Evolutionary conservation across 352 stramenopile species (phyloP).

Genomic region (Pythium aristosporum): DNA sequence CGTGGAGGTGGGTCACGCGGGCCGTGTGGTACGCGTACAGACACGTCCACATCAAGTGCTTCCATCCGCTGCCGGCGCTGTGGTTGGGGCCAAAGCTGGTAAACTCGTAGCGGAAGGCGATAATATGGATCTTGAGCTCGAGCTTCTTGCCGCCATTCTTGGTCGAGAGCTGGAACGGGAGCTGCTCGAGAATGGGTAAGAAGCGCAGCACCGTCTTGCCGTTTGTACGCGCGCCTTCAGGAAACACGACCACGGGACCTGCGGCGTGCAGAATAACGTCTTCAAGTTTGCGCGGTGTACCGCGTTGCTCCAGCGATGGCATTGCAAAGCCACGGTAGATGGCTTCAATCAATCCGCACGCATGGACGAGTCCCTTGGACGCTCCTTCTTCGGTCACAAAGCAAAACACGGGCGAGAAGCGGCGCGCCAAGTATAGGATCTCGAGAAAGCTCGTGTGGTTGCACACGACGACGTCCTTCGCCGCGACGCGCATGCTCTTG

Average conservation of each 20-base stretch:
- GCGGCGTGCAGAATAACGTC: constrained; percentile 63
- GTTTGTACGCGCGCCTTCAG: constrained; percentile 78
- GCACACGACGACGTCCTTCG: constrained; percentile 70
- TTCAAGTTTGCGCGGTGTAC: constrained; percentile 48
- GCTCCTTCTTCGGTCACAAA: constrained; percentile 56
- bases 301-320: constrained; percentile 23
- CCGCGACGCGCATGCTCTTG: constrained; percentile 36
- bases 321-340: constrained; percentile 55
- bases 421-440: constrained; percentile 69
- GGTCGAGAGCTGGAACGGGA: constrained; percentile 34
- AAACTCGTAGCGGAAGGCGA: constrained; percentile 81
- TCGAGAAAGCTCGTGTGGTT: constrained; percentile 85
- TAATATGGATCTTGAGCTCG: constrained; percentile 55
- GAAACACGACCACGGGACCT: constrained; percentile 70
- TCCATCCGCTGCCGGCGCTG: constrained; percentile 52
- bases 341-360: constrained; percentile 64
- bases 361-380: constrained; percentile 56
- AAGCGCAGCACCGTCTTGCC: constrained; percentile 76
- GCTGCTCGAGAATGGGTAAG: constrained; percentile 59
- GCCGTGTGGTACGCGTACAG: constrained; percentile 72
- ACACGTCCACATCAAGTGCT: constrained; percentile 62
- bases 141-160: constrained; percentile 20
- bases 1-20: constrained; percentile 56
- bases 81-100: constrained; percentile 75
- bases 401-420: constrained; percentile 80